A percentile compares a stretch with the other conserved stretches of the same genome.
Conservation (phyloP, 768 basidiomycete species). For the Mrakia blollopis region DNA sequence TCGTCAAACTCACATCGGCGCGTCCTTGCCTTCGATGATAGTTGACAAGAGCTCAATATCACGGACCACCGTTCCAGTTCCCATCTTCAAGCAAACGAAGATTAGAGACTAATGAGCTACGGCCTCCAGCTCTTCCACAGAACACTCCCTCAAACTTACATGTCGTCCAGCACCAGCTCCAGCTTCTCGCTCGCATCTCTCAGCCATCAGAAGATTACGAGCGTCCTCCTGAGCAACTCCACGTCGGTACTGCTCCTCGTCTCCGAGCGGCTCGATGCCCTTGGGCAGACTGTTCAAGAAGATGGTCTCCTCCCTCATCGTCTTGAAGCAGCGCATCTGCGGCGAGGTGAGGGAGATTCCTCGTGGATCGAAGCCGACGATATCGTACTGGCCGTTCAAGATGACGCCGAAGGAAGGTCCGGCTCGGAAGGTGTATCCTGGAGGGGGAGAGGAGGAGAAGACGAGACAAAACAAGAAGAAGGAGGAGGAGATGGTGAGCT, state of each 20-base stretch:
- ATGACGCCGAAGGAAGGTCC: conserved; percentile 3
- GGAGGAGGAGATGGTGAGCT: background rate
- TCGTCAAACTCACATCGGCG: conserved; percentile 9
- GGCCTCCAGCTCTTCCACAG: background rate
- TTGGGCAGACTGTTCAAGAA: background rate
- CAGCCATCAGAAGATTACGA: conserved; percentile 12
- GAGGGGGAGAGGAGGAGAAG: background rate
- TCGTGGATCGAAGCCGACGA: conserved; percentile 8
- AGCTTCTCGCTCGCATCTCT: conserved; percentile 16
- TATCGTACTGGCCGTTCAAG: background rate
- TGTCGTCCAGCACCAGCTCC: conserved; percentile 19
- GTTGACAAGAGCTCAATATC: conserved; percentile 13
- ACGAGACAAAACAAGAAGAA: background rate
- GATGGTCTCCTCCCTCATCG: conserved; percentile 1
- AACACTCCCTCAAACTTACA: background rate
- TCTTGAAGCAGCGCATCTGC: background rate
- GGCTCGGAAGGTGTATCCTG: conserved; percentile 23
- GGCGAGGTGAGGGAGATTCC: background rate
- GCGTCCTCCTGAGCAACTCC: conserved; percentile 12
- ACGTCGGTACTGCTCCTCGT: background rate
- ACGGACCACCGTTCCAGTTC: conserved; percentile 23
- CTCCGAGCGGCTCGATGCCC: background rate
- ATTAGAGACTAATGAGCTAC: no score
- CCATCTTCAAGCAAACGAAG: conserved; percentile 1
- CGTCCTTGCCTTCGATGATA: conserved; percentile 13